phyloP scores from a whole-genome alignment of 1,284 basidiomycete species.

The Ganoderma multipileum region DNA sequence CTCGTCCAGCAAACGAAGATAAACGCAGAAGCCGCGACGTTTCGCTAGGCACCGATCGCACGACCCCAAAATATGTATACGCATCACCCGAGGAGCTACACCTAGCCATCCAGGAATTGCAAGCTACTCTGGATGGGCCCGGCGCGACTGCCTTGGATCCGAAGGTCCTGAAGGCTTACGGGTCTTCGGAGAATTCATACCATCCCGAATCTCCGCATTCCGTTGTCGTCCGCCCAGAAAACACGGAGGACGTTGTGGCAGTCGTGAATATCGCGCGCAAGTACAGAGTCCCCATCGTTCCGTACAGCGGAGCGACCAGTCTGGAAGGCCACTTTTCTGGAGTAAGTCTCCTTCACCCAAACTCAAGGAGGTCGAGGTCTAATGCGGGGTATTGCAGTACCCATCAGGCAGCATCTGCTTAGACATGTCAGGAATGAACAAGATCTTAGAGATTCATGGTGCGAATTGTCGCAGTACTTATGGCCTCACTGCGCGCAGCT shows the following conservation, averaged over 20 bases:
- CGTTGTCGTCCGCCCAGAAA: constrained; percentile 60
- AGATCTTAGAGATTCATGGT: constrained; percentile 82
- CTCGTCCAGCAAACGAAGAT: background rate
- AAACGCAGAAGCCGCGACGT: background rate
- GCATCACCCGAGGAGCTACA: constrained; percentile 48
- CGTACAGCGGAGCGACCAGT: constrained; percentile 71
- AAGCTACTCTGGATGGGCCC: constrained; percentile 50
- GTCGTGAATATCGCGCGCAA: constrained; percentile 65
- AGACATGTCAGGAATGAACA: constrained; percentile 87
- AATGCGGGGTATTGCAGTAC: constrained; percentile 23
- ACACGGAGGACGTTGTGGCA: constrained; percentile 66
- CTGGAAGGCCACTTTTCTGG: constrained; percentile 59
- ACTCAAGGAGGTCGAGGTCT: background rate
- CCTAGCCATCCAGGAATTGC: constrained; percentile 62
- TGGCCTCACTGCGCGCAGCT: background rate
- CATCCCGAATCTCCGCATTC: constrained; percentile 67
- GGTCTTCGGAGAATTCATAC: constrained; percentile 74
- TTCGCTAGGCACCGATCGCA: background rate
- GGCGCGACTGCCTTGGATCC: constrained; percentile 57
- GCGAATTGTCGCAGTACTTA: background rate
- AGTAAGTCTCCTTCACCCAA: background rate
- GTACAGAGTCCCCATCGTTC: constrained; percentile 61
- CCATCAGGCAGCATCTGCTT: constrained; percentile 48
- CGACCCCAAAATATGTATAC: constrained; percentile 25
- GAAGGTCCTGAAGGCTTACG: constrained; percentile 57